Evolutionary conservation across 2,329 filamentous ascomycete species (phyloP), one percentile per base, ranked within the genome.

Genomic region (Monilinia laxa): DNA sequence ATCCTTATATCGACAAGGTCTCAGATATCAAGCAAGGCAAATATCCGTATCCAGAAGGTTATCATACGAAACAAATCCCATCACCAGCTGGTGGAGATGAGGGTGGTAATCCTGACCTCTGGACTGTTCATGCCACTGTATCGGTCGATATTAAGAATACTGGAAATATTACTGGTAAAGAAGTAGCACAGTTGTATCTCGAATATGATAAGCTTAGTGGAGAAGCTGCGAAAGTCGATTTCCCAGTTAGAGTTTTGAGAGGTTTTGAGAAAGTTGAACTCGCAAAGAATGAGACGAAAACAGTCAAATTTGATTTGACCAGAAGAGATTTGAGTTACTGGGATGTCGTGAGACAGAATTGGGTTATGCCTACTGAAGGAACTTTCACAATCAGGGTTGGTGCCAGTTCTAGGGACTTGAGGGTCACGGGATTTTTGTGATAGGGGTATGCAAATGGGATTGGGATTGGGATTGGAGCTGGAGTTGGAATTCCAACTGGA

Each of bases 241-340:
- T 91, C 62, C 90, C 90, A 0, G 77, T 87, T 2, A 83, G 83
- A 66, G 86, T 88, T n/a, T 81, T 93, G 25, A 84, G 90, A 18
- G 89, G 89, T 40, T 93, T 93, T 74, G 87, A 89, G 69, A 91
- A 90, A 77, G 78, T 87, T 7, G 74, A 75, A 20, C 74, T 90
- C 23, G 77, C 77, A 4, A 74, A 81, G 0, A 83, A 82, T 1
- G 80, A 82, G 64, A 81, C 76, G 3, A 76, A 79, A 47, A 82
- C 77, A 1, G 81, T 85, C 3, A 79, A 75, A 0, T 84, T 90
- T 70, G 77, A 79, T 18, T 74, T 91, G 42, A 83, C 81, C 47
- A 80, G 85, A 52, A 82, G 85, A 62, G 88, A 90, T 74, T 69
- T 91, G 51, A 88, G 85, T 71, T 83, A 87, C 66, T 90, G 88